Base-by-base conservation (phyloP, 257 asterid species). In the Solanum dulcamara region DNA sequence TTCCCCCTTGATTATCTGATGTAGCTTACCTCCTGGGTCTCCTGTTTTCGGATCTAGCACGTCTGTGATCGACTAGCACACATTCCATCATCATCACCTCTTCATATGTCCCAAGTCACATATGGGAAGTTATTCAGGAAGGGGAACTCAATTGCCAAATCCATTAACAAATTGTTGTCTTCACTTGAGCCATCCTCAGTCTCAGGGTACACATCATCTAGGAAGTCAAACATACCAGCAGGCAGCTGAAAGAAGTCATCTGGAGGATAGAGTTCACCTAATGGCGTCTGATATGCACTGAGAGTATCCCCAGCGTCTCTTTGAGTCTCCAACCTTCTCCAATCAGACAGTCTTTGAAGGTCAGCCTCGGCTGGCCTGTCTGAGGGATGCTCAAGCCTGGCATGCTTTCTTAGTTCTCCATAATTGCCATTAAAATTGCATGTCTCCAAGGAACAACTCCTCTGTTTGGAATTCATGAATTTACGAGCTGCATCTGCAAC, bases 351-450 rank as follows among this genome's bases (percentile, higher is more conserved):
- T 12, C 95, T 91, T 75, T 86, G 81, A 5, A 91, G 89, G 37
- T 89, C 89, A 30, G 89, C 92, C 85, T 89, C 94, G 2, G 97
- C 89, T 22, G 97, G 99, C 67, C 89, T 89, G 37, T 62, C 81
- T 42, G 51, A 46, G 10, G 98, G 97, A 85, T 95, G 98, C 84
- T 88, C 91, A 10, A 75, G 55, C 87, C 97, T 87, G 35, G 98
- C 98, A 89, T 95, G 98, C 88, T 91, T 94, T 88, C 95, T 91
- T 38, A 95, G 88, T 79, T 93, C 93, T 0, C 84, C 28, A 83
- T 94, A 94, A 62, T 89, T 91, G 42, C 98, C 98, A 22, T 64
- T 75, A 68, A 91, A 93, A 59, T 83, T 79, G 84, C 98, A 95
- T 0, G 93, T 88, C 88, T 94, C 98, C 84, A 91, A 85, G 5